These are phyloP conservation scores for Globisporangium abappressorium DNA, from an alignment of 352 stramenopile genomes.

Conservation along the genomic window DNA sequence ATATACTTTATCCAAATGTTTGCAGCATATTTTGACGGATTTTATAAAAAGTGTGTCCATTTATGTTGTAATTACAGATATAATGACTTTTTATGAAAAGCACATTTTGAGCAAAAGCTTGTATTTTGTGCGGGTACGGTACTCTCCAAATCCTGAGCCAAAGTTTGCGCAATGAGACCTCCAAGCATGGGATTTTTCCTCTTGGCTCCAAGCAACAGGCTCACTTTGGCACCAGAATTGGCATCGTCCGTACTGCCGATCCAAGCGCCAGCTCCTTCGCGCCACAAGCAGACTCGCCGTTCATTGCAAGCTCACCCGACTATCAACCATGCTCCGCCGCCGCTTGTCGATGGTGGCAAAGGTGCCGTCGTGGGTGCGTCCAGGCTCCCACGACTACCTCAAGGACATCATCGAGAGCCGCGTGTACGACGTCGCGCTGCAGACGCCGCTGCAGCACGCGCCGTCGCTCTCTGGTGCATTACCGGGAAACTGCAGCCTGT, in stretches of 20 bases:
- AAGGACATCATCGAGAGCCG: slow-evolving; percentile 74
- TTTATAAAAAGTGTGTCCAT: background rate
- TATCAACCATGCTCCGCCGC: slow-evolving; percentile 35
- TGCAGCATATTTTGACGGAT: background rate
- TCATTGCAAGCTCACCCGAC: background rate
- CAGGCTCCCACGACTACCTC: slow-evolving; percentile 73
- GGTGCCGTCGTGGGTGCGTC: slow-evolving; percentile 56
- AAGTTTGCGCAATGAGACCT: slow-evolving; percentile 12
- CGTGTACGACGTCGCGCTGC: slow-evolving; percentile 79
- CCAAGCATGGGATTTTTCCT: slow-evolving; percentile 10
- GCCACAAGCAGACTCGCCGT: background rate
- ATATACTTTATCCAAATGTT: background rate
- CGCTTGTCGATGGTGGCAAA: slow-evolving; percentile 28
- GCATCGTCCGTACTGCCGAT: background rate
- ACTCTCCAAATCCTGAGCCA: background rate
- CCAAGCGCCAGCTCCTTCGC: background rate
- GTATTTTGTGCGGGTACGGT: background rate
- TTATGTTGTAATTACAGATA: background rate
- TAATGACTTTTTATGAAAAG: background rate
- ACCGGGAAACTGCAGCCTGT: slow-evolving; percentile 61
- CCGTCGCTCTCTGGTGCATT: slow-evolving; percentile 54
- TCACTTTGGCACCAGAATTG: background rate
- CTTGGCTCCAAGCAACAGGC: slow-evolving; percentile 8
- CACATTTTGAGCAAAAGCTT: background rate
- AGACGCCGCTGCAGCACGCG: slow-evolving; percentile 68